Conservation (phyloP, 129 eudicot genomes). For the Chrysanthemum lavandulifolium region DNA sequence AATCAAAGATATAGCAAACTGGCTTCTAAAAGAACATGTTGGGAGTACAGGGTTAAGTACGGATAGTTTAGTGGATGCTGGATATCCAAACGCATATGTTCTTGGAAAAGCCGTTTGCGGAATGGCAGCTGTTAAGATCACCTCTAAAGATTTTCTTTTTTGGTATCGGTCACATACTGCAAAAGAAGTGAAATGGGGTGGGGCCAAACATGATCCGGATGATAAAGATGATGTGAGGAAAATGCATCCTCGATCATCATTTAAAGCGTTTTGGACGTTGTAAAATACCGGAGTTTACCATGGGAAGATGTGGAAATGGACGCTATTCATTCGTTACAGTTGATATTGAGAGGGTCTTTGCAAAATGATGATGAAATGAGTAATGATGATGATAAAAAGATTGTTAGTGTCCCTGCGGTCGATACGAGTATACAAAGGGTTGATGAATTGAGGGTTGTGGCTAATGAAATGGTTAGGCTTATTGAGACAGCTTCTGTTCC, state of each 20-base stretch:
- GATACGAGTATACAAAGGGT: slow-evolving; percentile 49
- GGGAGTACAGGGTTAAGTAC: slow-evolving; percentile 78
- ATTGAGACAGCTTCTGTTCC: slow-evolving; percentile 90
- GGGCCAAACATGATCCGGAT: slow-evolving; percentile 80
- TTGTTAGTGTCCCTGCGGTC: slow-evolving; percentile 58
- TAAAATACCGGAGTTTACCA: slow-evolving; percentile 66
- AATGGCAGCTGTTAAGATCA: slow-evolving; percentile 79
- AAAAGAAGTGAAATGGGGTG: slow-evolving; percentile 89
- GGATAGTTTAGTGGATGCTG: slow-evolving; percentile 81
- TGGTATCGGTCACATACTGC: slow-evolving; percentile 92
- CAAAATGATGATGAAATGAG: slow-evolving; percentile 40
- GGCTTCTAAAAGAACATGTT: slow-evolving; percentile 70
- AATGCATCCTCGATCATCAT: slow-evolving; percentile 90
- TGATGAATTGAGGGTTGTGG: slow-evolving; percentile 63
- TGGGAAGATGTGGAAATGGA: slow-evolving; percentile 99
- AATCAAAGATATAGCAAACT: slow-evolving; percentile 59
- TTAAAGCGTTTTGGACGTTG: slow-evolving; percentile 78
- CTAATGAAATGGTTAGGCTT: slow-evolving; percentile 82
- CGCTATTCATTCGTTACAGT: slow-evolving; percentile 80
- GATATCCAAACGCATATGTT: slow-evolving; percentile 60
- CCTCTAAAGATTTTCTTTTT: slow-evolving; percentile 61
- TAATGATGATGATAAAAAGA: slow-evolving; percentile 54
- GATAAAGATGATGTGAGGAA: slow-evolving; percentile 72
- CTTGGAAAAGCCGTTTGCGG: slow-evolving; percentile 84
- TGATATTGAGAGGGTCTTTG: slow-evolving; percentile 68